A percentile compares a stretch with the other conserved stretches of the same genome.
Conservation (phyloP, 495 filamentous ascomycete genomes). For the Delitschia confertaspora region DNA sequence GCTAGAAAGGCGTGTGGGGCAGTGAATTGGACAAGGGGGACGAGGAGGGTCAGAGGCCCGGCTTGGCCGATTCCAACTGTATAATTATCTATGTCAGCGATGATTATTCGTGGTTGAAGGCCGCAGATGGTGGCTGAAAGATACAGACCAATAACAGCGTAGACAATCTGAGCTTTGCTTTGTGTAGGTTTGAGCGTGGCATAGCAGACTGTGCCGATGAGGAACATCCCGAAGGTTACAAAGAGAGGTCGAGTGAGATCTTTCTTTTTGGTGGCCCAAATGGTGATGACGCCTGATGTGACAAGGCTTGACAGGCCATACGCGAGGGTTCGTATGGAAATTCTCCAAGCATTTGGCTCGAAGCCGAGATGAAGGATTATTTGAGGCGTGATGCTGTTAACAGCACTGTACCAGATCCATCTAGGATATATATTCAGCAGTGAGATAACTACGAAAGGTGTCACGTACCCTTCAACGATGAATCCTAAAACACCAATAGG, state of each 20-base stretch:
- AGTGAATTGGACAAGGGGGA: constrained; percentile 45
- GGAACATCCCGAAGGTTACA: constrained; percentile 40
- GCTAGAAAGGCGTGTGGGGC: constrained; percentile 46
- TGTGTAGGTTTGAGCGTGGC: constrained; percentile 39
- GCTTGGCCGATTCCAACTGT: constrained; percentile 41
- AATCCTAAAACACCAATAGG: constrained; percentile 44
- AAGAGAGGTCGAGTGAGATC: constrained; percentile 43
- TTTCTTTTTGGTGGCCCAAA: constrained; percentile 43
- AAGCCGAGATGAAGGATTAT: constrained; percentile 45
- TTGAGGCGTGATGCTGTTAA: constrained; percentile 46
- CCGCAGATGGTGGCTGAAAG: not conserved
- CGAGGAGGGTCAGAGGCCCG: constrained; percentile 41
- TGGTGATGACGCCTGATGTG: constrained; percentile 30
- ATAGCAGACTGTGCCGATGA: constrained; percentile 43
- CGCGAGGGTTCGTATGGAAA: constrained; percentile 44
- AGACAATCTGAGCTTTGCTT: constrained; percentile 40
- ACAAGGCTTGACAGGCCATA: constrained; percentile 22
- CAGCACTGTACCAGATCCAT: constrained; percentile 50
- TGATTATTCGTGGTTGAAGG: not conserved
- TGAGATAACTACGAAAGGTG: not conserved
- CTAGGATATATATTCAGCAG: too few species aligned
- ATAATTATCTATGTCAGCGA: too few species aligned
- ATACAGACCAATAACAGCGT: constrained; percentile 36
- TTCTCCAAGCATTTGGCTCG: constrained; percentile 34
- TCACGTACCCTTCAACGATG: constrained; percentile 43